phyloP scores from a whole-genome alignment of 371 early-diverging fungal genomes.

The Mycotypha africana region DNA sequence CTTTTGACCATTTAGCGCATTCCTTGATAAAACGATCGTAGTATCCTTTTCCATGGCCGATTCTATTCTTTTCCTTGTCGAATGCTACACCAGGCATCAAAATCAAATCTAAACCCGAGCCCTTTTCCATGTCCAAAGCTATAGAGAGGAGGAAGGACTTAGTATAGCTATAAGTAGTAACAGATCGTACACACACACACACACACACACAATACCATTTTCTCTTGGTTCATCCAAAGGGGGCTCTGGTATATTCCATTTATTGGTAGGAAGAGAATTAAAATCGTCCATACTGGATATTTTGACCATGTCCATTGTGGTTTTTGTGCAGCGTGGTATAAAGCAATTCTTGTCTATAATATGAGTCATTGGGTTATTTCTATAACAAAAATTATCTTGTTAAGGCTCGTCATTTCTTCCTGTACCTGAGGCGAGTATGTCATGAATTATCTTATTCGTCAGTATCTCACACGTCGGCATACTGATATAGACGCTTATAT shows the following conservation, averaged over 20 bases:
- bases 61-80: constrained; percentile 53
- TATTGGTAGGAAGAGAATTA: constrained; percentile 53
- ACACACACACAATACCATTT: too few relatives aligned
- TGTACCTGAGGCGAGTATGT: constrained; percentile 37
- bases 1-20: constrained; percentile 26
- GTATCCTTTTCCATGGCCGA: constrained; percentile 75
- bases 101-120: constrained; percentile 56
- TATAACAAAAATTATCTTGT: neutral
- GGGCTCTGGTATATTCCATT: constrained; percentile 69
- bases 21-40: constrained; percentile 36
- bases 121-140: constrained; percentile 51
- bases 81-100: constrained; percentile 68
- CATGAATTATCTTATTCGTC: constrained; percentile 48
- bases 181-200: too few relatives aligned
- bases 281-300: constrained; percentile 56
- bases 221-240: constrained; percentile 42
- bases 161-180: too few relatives aligned
- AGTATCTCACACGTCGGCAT: constrained; percentile 58
- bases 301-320: constrained; percentile 68
- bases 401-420: neutral
- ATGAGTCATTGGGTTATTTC: neutral
- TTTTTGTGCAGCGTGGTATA: constrained; percentile 60
- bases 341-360: constrained; percentile 54
- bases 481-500: constrained; percentile 62
- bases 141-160: constrained; percentile 31